A percentile compares a stretch with the other conserved stretches of the same genome.
Conservation (phyloP, 148 eudicot genomes). For the Diospyros kaki region DNA sequence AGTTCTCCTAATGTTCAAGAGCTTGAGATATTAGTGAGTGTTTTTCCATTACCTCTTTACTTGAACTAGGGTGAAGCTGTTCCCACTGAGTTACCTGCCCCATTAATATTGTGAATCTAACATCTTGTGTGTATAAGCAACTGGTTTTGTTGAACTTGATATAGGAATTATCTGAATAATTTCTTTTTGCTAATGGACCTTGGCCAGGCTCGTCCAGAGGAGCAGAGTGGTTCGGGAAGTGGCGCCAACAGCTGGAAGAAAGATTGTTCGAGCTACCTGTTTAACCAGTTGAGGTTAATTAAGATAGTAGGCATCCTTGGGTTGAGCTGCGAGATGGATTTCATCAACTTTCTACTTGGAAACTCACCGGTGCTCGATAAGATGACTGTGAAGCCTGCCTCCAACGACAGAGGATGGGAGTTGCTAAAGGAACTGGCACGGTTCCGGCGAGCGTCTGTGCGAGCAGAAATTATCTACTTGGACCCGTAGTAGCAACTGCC, state of each 20-base stretch:
- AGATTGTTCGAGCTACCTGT: constrained; percentile 26
- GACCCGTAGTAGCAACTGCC: constrained; percentile 30
- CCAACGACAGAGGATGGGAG: constrained; percentile 47
- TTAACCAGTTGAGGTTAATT: constrained; percentile 48
- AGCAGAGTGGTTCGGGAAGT: constrained; percentile 22
- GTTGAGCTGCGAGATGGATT: constrained; percentile 46
- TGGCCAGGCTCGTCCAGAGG: constrained; percentile 65
- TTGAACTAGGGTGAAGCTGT: neutral
- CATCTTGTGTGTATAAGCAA: neutral
- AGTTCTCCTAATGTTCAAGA: constrained; percentile 72
- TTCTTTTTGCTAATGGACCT: neutral
- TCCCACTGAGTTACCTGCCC: neutral
- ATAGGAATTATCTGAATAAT: neutral
- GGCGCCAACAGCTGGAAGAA: constrained; percentile 31
- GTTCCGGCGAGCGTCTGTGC: constrained; percentile 59
- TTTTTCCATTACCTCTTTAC: constrained; percentile 5
- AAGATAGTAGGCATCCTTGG: constrained; percentile 48
- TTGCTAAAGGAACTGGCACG: constrained; percentile 60
- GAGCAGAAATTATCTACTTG: constrained; percentile 57
- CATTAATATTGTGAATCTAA: neutral
- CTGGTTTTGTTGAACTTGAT: neutral
- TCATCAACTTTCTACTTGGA: constrained; percentile 61
- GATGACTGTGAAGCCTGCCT: constrained; percentile 64
- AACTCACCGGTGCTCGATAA: constrained; percentile 68
- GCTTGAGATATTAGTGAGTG: constrained; percentile 74